Conservation (phyloP, 106 monocot species). For the Dioscorea zingiberensis region DNA sequence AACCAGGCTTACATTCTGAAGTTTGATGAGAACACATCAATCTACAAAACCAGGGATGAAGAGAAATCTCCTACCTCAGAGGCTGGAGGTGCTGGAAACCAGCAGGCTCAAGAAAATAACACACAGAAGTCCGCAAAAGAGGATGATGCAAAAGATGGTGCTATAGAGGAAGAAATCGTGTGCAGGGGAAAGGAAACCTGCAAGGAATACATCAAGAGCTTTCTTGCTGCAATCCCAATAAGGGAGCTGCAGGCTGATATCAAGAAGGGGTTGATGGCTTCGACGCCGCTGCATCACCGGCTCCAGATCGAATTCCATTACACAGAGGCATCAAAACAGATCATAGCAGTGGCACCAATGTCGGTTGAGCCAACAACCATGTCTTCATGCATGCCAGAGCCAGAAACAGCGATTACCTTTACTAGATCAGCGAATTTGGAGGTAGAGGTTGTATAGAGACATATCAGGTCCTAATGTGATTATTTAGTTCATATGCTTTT, state of each 20-base stretch:
- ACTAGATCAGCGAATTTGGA: slow-evolving; percentile 6
- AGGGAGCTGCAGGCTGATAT: slow-evolving; percentile 76
- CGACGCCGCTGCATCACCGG: slow-evolving; percentile 53
- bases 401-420: slow-evolving; percentile 1
- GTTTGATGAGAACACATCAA: slow-evolving; percentile 49
- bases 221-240: slow-evolving; percentile 84
- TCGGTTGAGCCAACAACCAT: slow-evolving; percentile 4
- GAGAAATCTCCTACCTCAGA: slow-evolving; percentile 9
- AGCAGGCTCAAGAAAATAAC: slow-evolving; percentile 1
- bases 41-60: slow-evolving; percentile 16
- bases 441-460: slow-evolving; percentile 16
- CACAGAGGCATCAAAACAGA: slow-evolving; percentile 23
- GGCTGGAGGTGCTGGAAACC: slow-evolving; percentile 2
- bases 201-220: slow-evolving; percentile 88
- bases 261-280: slow-evolving; percentile 52
- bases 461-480: background rate
- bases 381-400: slow-evolving; percentile 12
- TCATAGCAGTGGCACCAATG: background rate
- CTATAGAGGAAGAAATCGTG: slow-evolving; percentile 23
- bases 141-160: background rate
- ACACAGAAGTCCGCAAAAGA: background rate
- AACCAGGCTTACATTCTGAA: slow-evolving; percentile 80
- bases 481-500: background rate
- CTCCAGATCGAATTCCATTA: slow-evolving; percentile 95
- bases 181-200: slow-evolving; percentile 76